These are phyloP conservation scores for Aspergillus kassunensis DNA, from an alignment of 495 filamentous ascomycete genomes.

Conservation along the genomic window DNA sequence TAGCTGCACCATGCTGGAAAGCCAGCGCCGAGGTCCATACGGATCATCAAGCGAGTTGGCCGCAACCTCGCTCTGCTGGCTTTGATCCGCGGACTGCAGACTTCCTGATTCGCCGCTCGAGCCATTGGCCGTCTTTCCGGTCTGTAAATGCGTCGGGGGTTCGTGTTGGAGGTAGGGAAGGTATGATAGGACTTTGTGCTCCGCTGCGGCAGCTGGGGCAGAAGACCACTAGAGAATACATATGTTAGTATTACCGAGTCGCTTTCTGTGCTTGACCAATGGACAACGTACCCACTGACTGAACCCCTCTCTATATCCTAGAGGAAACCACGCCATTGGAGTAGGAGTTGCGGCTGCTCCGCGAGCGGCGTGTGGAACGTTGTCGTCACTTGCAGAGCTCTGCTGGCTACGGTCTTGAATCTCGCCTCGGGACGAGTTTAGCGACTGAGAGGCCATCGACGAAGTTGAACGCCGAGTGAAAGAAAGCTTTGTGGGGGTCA, in stretches of 20 bases:
- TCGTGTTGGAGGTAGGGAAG: constrained; percentile 79
- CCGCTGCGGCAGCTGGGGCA: constrained; percentile 74
- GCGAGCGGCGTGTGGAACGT: constrained; percentile 35
- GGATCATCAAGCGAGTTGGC: constrained; percentile 63
- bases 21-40: constrained; percentile 81
- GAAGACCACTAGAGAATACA: constrained; percentile 70
- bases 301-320: constrained; percentile 88
- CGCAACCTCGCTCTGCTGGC: constrained; percentile 34
- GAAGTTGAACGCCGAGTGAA: constrained; percentile 22
- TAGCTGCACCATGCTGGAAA: constrained; percentile 77
- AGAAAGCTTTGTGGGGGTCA: constrained; percentile 18
- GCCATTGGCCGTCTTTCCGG: constrained; percentile 48
- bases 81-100: constrained; percentile 36
- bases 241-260: constrained; percentile 10
- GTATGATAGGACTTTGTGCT: constrained; percentile 83
- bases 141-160: constrained; percentile 65
- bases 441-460: constrained; percentile 42
- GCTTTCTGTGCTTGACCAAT: background rate
- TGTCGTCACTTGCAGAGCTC: constrained; percentile 41
- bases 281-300: constrained; percentile 83
- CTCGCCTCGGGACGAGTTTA: constrained; percentile 30
- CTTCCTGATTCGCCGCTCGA: constrained; percentile 40
- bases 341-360: constrained; percentile 35
- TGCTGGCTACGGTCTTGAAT: constrained; percentile 37
- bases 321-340: constrained; percentile 60